Conservation (phyloP, 495 filamentous ascomycete species). For the Penicillium egyptiacum region DNA sequence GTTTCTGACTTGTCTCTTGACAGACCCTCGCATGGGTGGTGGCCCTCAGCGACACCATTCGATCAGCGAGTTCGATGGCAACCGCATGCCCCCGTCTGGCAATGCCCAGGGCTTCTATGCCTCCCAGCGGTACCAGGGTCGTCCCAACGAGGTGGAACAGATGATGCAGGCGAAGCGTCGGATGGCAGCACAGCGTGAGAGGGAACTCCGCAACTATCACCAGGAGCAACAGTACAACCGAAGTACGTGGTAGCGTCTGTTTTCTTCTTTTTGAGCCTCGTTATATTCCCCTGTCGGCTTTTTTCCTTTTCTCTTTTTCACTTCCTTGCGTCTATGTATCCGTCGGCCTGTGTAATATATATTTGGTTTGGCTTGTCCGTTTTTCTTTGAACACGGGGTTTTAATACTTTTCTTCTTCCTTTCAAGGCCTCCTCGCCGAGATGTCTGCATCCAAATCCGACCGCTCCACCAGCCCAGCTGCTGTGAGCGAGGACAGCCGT, state of each 20-base stretch:
- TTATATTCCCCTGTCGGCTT: constrained; percentile 39
- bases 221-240: constrained; percentile 99
- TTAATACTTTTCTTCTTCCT: constrained; percentile 48
- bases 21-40: constrained; percentile 53
- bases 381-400: constrained; percentile 43
- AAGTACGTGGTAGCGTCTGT: constrained; percentile 69
- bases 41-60: constrained; percentile 73
- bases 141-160: constrained; percentile 94
- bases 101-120: constrained; percentile 94
- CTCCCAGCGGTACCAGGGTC: constrained; percentile 86
- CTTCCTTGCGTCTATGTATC: constrained; percentile 37
- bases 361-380: constrained; percentile 33
- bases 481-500: constrained; percentile 92
- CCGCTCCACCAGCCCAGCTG: constrained; percentile 85
- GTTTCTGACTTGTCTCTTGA: constrained; percentile 28
- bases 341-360: constrained; percentile 55
- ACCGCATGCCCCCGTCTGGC: constrained; percentile 67
- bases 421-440: constrained; percentile 75
- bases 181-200: constrained; percentile 97
- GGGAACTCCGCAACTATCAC: constrained; percentile 99
- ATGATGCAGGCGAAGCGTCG: constrained; percentile 98
- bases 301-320: constrained; percentile 19
- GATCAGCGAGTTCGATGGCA: constrained; percentile 80
- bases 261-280: constrained; percentile 30
- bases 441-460: constrained; percentile 82